Evolutionary conservation across 495 filamentous ascomycete species (phyloP).

Genomic region (Podospora bellae-mahoneyi): DNA sequence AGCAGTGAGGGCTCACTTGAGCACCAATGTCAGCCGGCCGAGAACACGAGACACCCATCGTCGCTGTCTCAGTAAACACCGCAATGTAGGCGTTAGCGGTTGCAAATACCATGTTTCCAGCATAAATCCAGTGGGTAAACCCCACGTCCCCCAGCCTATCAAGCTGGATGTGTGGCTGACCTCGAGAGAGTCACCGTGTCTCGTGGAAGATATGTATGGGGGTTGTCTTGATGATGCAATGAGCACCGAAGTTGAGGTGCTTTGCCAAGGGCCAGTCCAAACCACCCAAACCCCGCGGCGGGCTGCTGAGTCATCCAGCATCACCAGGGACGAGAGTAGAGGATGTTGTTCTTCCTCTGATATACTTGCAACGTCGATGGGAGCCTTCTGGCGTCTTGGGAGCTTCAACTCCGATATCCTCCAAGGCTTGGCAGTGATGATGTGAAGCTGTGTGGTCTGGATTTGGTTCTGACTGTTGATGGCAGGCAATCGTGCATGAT

Average conservation of each 20-base stretch:
- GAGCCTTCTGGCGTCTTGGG: neutral
- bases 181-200: neutral
- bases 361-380: neutral
- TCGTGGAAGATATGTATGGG: slow-evolving; percentile 9
- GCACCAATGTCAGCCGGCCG: neutral
- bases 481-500: slow-evolving; percentile 8
- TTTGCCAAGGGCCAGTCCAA: slow-evolving; percentile 12
- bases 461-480: neutral
- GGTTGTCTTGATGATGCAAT: slow-evolving; percentile 26
- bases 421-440: neutral
- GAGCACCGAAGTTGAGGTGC: slow-evolving; percentile 18
- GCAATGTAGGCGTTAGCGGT: neutral
- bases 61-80: neutral
- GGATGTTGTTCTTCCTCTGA: neutral
- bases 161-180: neutral
- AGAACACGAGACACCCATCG: neutral
- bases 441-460: neutral
- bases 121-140: neutral
- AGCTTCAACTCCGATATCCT: neutral
- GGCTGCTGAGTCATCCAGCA: neutral
- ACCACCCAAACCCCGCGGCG: slow-evolving; percentile 21
- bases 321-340: neutral
- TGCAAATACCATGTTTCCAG: neutral
- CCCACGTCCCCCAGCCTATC: neutral
- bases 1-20: neutral